Evolutionary conservation across 1,284 basidiomycete genomes (phyloP), one percentile per base, ranked within the genome.

Genomic region (Pisolithus thermaeus): DNA sequence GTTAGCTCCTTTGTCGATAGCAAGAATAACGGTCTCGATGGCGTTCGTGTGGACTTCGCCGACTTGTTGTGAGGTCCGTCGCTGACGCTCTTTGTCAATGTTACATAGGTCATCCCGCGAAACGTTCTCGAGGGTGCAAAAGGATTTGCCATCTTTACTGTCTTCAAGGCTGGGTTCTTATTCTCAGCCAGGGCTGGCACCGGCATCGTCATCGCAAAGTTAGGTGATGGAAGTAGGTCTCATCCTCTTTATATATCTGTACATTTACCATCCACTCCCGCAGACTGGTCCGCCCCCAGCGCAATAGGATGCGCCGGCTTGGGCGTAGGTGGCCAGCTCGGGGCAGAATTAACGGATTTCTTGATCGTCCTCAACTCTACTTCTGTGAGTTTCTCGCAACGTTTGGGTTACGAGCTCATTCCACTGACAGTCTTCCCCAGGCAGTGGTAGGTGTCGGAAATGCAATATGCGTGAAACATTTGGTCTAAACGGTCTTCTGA

Each of bases 261-360:
- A 49, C 40, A 46, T 38, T 20, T 6, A 3, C 54, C 46, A 25
- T 5, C 14, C 25, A 16, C 41, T 38, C 50, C 32, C 35, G 22
- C 59, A 93, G 90, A 81, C 43, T 98, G 94, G 93, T 93, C 91
- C 43, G 86, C 94, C 25, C 95, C 96, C 3, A 90, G 89, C 63
- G 97, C 95, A 0, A 96, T 98, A 50, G 95, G 93, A 20, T 87
- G 93, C n/a, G 96, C 90, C 11, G 96, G 96, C 0, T 69, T 97
- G 11, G 96, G 96, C 3, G 78, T 97, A 35, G 93, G 93, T 42
- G 83, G 86, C 16, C 95, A 89, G 61, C 76, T 78, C 25, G 90
- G 88, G 18, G 89, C 90, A 52, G 90, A 95, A 67, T 82, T 97
- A 71, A 97, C 96, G 1, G 97, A 99, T 65, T 97, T 98, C 62